A percentile compares a stretch with the other conserved stretches of the same genome.
phyloP scores from a whole-genome alignment of 2,329 filamentous ascomycete species.

The Didymella exigua region DNA sequence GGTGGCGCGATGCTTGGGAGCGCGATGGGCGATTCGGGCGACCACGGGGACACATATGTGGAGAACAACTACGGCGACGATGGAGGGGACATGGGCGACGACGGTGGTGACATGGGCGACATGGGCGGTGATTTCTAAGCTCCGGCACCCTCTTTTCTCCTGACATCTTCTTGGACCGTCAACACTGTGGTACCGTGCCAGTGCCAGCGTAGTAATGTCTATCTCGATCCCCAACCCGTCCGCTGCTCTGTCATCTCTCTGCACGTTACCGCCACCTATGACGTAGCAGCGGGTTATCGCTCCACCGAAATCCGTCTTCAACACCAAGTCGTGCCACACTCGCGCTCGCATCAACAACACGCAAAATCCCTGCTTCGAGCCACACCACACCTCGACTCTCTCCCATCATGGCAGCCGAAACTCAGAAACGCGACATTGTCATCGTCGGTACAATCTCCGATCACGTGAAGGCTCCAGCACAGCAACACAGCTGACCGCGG shows the following conservation, averaged over 20 bases:
- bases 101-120: constrained; percentile 4
- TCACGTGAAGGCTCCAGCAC: too few species aligned
- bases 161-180: not conserved
- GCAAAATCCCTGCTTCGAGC: constrained; percentile 29
- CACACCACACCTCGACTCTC: constrained; percentile 19
- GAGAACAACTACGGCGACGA: constrained; percentile 39
- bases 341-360: not conserved
- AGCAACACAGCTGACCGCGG: not conserved
- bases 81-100: constrained; percentile 8
- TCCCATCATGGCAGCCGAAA: constrained; percentile 34
- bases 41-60: constrained; percentile 35
- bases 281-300: constrained; percentile 19
- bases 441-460: constrained; percentile 49
- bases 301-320: constrained; percentile 20
- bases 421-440: constrained; percentile 42
- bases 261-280: constrained; percentile 19
- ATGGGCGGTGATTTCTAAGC: constrained; percentile 4
- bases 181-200: not conserved
- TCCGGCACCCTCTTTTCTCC: not conserved
- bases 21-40: constrained; percentile 59
- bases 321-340: constrained; percentile 25
- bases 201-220: not conserved
- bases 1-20: constrained; percentile 76
- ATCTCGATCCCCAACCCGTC: not conserved
- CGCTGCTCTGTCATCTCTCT: not conserved